Base-by-base conservation (phyloP, 345 rosid genomes). In the Geranium rotundifolium region DNA sequence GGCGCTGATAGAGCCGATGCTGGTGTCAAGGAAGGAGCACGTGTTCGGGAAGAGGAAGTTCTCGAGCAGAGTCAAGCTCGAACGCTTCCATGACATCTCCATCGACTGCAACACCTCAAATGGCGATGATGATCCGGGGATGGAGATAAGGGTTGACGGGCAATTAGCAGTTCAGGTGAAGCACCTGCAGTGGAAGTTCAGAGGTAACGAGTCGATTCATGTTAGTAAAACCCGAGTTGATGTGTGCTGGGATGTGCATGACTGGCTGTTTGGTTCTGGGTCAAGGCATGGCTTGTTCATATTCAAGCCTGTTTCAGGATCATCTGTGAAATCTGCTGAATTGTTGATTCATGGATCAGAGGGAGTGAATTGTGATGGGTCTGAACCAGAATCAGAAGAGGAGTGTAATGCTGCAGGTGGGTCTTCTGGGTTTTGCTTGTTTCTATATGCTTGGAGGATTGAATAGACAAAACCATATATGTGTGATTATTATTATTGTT, bases 161-260 rank as follows among this genome's bases (percentile, higher is more conserved):
- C 59, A 76, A 59, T 9, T 63, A 37, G 82, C 72, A 0, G 62
- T 79, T 59, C 77, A 65, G 46, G 73, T 80, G 23, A 81, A 79
- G 65, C 85, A 77, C 62, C 80, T 83, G 13, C 88, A 79, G 5
- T 79, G 88, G 85, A 81, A 84, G 58, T 79, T 84, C 18, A 81
- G 88, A 68, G 88, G 88, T 18, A 84, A 79, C 56, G 77, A 69
- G 65, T 70, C 76, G 2, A 67, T 82, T 1, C 30, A 57, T 39
- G 66, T 75, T 17, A 64, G 76, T 30, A 70, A 68, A 61, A 72
- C 55, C n/a, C 70, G 72, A 49, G 72, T 82, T 0, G 79, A 77
- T 54, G 75, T 82, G 55, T 82, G 60, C 12, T 82, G 87, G 87
- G 81, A 82, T 74, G 77, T 80, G 16, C 82, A 80, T 77, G 87